A percentile compares a stretch with the other conserved stretches of the same genome.
These are phyloP conservation scores for Pichia insulana DNA, from an alignment of 805 yeast species.

Conservation along the genomic window DNA sequence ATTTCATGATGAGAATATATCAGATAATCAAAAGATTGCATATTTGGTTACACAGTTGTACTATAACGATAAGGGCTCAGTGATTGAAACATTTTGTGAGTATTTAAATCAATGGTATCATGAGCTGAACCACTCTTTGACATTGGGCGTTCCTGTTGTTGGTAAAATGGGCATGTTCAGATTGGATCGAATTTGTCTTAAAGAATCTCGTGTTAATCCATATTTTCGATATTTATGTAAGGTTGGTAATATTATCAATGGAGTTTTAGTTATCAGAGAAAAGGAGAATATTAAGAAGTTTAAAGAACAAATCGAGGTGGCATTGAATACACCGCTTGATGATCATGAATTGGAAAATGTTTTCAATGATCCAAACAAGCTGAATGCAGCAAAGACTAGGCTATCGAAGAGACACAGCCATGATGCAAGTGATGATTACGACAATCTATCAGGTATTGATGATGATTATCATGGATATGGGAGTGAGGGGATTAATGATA, in stretches of 20 bases:
- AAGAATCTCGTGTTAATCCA: constrained; percentile 9
- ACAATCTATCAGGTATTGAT: constrained; percentile 7
- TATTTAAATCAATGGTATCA: constrained; percentile 12
- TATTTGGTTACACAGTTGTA: constrained; percentile 18
- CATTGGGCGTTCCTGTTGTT: neutral
- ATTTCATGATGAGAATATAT: constrained; percentile 14
- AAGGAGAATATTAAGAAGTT: constrained; percentile 8
- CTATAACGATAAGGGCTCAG: constrained; percentile 37
- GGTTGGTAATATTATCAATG: constrained; percentile 17
- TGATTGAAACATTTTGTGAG: constrained; percentile 36
- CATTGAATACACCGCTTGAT: constrained; percentile 19
- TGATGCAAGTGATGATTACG: constrained; percentile 8
- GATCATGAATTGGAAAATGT: constrained; percentile 17
- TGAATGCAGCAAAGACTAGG: neutral
- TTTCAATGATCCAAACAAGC: constrained; percentile 10
- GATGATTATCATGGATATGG: constrained; percentile 12
- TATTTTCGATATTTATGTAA: constrained; percentile 19
- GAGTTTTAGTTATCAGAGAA: constrained; percentile 6
- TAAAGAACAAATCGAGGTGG: constrained; percentile 13
- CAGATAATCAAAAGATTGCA: constrained; percentile 20
- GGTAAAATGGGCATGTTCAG: constrained; percentile 5
- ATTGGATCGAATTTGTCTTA: constrained; percentile 4
- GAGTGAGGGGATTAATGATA: constrained; percentile 10
- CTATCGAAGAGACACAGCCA: constrained; percentile 1
- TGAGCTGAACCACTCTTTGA: constrained; percentile 5